Conservation (phyloP, 352 stramenopile species). For the Phytophthora aleatoria region DNA sequence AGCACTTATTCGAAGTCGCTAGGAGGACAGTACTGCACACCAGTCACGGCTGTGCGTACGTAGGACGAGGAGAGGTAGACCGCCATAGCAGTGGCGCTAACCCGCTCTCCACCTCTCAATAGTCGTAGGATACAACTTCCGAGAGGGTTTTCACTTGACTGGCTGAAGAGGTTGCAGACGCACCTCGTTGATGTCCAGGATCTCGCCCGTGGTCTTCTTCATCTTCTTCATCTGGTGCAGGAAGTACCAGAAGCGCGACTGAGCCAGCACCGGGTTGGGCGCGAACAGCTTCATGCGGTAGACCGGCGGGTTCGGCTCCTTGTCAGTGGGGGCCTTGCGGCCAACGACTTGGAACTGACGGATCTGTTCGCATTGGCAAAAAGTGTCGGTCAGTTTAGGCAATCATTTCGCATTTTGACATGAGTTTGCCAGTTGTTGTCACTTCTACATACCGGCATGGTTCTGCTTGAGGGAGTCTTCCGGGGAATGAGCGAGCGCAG, state of each 20-base stretch:
- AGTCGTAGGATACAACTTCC: conserved; percentile 12
- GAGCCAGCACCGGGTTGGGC: conserved; percentile 96
- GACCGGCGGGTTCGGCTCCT: conserved; percentile 97
- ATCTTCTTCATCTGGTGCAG: conserved; percentile 99
- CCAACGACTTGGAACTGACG: conserved; percentile 99
- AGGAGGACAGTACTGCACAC: conserved; percentile 38
- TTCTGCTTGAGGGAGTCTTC: conserved; percentile 46
- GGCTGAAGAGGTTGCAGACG: conserved; percentile 44
- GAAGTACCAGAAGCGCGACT: conserved; percentile 99
- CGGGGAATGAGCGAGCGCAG: conserved; percentile 28
- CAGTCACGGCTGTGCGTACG: conserved; percentile 1
- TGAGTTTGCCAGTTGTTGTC: background rate
- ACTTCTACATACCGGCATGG: conserved; percentile 37
- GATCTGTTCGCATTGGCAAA: conserved; percentile 68
- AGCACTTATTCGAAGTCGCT: conserved; percentile 67
- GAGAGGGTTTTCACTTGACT: conserved; percentile 18
- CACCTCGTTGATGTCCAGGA: conserved; percentile 98
- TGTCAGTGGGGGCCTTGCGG: conserved; percentile 98
- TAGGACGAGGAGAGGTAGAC: conserved; percentile 18
- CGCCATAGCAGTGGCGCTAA: background rate
- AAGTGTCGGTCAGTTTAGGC: background rate
- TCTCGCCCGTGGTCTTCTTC: conserved; percentile 99
- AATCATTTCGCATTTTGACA: background rate
- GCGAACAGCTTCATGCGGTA: conserved; percentile 99
- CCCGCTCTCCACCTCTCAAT: conserved; percentile 17